Evolutionary conservation across 2,329 filamentous ascomycete species (phyloP), one percentile per base, ranked within the genome.

Genomic region (Diaporthe batatas): DNA sequence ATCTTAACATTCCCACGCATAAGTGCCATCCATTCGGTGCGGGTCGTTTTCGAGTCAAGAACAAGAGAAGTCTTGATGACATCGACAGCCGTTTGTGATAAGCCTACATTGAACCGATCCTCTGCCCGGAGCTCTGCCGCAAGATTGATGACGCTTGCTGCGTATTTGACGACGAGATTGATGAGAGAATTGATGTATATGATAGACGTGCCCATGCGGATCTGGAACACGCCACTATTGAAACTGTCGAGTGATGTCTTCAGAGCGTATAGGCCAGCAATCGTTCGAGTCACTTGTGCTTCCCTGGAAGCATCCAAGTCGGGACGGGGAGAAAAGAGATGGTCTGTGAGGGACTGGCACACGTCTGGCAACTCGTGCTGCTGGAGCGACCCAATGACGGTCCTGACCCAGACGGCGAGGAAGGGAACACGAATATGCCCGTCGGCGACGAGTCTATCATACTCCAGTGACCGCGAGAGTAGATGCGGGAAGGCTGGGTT

Each of bases 311-410:
- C 89, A 16, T 79, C 81, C 1, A 84, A 79, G 44, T 89, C 87
- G 74, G 90, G 90, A 29, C 92, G 86, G 8, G 88, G 89, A 71
- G 90, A 88, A 54, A 98, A 89, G 12, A 98, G 87, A 70, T 94
- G 91, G 75, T 92, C 89, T 51, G 94, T 87, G 54, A 98, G 85
- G n/a, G 92, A 90, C 74, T 94, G 91, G 80, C 94, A 95, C 10
- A 94, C 92, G 76, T 95, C 92, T 23, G 93, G 91, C 73, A 94
- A 90, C 78, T 94, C 94, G 71, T 91, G 90, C 6, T 91, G 87
- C 73, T 92, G 91, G 73, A 98, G 88, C 1, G 95, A 98, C 39
- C 88, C 86, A 75, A 98, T 88, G 79, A 97, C 94, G 0, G 92
- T 90, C 29, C 87, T 86, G 42, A 96, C 90, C 94, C 95, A 98